A percentile compares a stretch with the other conserved stretches of the same genome.
Evolutionary conservation across 2,329 filamentous ascomycete species (phyloP).

Genomic region (Pseudogymnoascus sp.): DNA sequence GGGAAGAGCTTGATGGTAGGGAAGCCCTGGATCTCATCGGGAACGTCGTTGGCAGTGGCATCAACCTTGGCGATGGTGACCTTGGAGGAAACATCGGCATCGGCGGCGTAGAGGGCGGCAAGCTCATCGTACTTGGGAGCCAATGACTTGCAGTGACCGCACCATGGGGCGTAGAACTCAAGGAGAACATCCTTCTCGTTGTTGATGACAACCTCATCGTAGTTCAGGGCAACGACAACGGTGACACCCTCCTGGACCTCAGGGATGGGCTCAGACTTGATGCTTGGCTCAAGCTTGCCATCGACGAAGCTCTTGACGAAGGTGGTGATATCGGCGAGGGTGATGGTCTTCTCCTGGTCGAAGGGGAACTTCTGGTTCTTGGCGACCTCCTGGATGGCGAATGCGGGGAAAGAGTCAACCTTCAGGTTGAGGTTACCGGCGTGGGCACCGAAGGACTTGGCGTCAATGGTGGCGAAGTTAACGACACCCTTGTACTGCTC

Average conservation of each 20-base stretch:
- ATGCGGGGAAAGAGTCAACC: constrained; percentile 89
- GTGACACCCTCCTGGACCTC: constrained; percentile 89
- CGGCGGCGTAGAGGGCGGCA: constrained; percentile 64
- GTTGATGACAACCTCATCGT: constrained; percentile 85
- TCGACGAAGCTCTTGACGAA: constrained; percentile 82
- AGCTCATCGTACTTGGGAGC: constrained; percentile 96
- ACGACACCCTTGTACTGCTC: constrained; percentile 88
- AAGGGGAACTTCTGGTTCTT: constrained; percentile 98
- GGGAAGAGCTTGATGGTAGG: constrained; percentile 98
- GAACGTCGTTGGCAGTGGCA: constrained; percentile 91
- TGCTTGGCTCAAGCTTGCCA: constrained; percentile 88
- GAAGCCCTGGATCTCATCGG: constrained; percentile 95
- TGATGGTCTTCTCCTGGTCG: constrained; percentile 76
- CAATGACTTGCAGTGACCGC: constrained; percentile 98
- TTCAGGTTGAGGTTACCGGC: constrained; percentile 96
- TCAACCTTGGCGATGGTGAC: constrained; percentile 97
- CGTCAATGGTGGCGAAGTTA: constrained; percentile 98
- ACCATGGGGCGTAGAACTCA: constrained; percentile 99
- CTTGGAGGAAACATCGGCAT: constrained; percentile 72
- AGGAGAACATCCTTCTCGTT: constrained; percentile 94
- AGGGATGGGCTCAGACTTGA: constrained; percentile 97
- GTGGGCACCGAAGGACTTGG: constrained; percentile 88
- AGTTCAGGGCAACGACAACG: constrained; percentile 87
- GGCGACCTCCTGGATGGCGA: constrained; percentile 90
- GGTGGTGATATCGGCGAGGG: constrained; percentile 59